These are phyloP conservation scores for Orbilia brochopaga DNA, from an alignment of 2,329 filamentous ascomycete species.

Conservation along the genomic window DNA sequence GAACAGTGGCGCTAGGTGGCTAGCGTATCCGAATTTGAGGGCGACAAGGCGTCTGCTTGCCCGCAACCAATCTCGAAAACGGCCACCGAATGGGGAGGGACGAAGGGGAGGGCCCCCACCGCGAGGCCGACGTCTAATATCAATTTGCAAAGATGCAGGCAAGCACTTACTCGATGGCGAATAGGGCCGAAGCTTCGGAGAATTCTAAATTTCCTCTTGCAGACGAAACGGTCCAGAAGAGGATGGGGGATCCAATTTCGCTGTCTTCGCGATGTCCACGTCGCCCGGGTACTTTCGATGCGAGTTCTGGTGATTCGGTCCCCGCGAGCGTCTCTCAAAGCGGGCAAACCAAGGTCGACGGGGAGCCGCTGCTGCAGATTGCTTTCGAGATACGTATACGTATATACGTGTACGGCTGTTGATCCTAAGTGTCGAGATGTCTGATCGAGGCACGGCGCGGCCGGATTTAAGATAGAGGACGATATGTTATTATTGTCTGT, in stretches of 20 bases:
- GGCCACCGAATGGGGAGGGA: neutral
- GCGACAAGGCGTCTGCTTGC: conserved; percentile 8
- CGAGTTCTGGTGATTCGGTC: conserved; percentile 38
- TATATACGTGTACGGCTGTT: neutral
- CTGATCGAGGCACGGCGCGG: neutral
- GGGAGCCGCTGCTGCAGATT: neutral
- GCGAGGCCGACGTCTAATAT: too few species aligned
- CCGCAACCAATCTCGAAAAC: conserved; percentile 1
- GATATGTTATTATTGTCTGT: conserved; percentile 5
- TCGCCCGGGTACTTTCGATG: conserved; percentile 37
- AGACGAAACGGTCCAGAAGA: neutral
- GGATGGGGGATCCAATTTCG: neutral
- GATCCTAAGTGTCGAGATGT: conserved; percentile 1
- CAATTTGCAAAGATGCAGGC: too few species aligned
- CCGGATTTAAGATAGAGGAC: conserved; percentile 7
- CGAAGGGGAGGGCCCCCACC: neutral
- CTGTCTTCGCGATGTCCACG: conserved; percentile 1
- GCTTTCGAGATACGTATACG: neutral
- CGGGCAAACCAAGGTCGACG: conserved; percentile 22
- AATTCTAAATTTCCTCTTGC: conserved; percentile 6
- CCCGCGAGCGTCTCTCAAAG: conserved; percentile 29
- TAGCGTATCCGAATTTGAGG: conserved; percentile 10
- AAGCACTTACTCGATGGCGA: conserved; percentile 5
- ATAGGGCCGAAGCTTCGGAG: conserved; percentile 1
- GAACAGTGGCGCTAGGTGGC: conserved; percentile 14